Percentiles rank a stretch among this genome's conserved stretches.
Conservation (phyloP, 768 basidiomycete species). For the Royoungia palumana region DNA sequence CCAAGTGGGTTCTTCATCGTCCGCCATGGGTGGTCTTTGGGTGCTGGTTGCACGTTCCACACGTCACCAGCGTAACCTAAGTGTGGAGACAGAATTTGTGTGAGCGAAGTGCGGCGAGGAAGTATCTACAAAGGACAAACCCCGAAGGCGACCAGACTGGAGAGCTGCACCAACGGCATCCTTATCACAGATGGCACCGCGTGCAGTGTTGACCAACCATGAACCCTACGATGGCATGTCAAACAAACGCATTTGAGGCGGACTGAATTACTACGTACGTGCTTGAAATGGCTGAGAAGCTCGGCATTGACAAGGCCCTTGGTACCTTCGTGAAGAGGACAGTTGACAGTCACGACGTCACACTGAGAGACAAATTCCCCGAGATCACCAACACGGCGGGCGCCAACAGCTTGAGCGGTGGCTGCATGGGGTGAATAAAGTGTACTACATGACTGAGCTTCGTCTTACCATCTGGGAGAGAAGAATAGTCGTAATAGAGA, state of each 20-base stretch:
- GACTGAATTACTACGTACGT: not conserved
- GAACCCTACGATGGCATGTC: conserved; percentile 47
- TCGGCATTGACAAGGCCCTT: conserved; percentile 75
- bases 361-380: conserved; percentile 60
- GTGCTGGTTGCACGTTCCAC: conserved; percentile 85
- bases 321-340: conserved; percentile 81
- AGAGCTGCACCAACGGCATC: conserved; percentile 75
- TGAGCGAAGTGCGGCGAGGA: not conserved
- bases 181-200: conserved; percentile 84
- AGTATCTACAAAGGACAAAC: conserved; percentile 21
- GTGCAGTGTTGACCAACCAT: conserved; percentile 92
- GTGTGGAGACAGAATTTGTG: not conserved
- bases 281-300: conserved; percentile 79
- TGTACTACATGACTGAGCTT: not conserved
- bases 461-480: conserved; percentile 55
- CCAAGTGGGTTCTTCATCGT: conserved; percentile 75
- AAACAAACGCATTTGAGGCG: not conserved
- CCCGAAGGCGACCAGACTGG: conserved; percentile 69
- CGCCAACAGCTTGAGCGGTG: conserved; percentile 63
- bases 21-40: conserved; percentile 82
- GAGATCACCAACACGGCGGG: conserved; percentile 72
- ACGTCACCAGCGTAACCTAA: conserved; percentile 52
- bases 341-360: conserved; percentile 80
- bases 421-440: conserved; percentile 30
- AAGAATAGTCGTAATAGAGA: conserved; percentile 80